Conservation (phyloP, 495 filamentous ascomycete species). For the Pyrenula aspistea region DNA sequence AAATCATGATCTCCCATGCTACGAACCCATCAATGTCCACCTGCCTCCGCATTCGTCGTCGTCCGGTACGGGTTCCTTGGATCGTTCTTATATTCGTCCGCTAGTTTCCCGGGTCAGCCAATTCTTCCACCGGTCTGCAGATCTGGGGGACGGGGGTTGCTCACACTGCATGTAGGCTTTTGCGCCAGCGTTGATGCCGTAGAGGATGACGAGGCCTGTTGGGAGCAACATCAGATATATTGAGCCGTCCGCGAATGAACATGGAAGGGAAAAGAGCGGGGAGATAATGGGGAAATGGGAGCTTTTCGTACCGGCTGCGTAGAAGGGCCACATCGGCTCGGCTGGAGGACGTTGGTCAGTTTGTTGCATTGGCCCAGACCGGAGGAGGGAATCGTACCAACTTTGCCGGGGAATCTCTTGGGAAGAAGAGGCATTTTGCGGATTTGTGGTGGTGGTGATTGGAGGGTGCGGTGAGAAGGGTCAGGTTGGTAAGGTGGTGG, state of each 20-base stretch:
- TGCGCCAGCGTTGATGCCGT: conserved; percentile 73
- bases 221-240: no score
- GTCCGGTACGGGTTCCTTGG: conserved; percentile 73
- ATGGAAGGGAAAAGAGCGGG: conserved; percentile 23
- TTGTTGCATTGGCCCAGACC: background rate
- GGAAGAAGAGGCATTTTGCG: conserved; percentile 62
- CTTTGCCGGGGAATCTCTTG: conserved; percentile 83
- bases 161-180: conserved; percentile 60
- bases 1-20: no score
- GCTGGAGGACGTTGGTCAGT: conserved; percentile 39
- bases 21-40: background rate
- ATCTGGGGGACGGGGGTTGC: conserved; percentile 18
- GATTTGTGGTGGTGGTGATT: conserved; percentile 6
- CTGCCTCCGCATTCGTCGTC: conserved; percentile 20
- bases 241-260: no score
- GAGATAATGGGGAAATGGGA: background rate
- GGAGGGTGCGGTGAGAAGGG: conserved; percentile 16
- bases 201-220: conserved; percentile 67
- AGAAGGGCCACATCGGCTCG: conserved; percentile 83
- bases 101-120: conserved; percentile 26
- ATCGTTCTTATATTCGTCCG: conserved; percentile 90
- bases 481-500: conserved; percentile 17
- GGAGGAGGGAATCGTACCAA: conserved; percentile 52
- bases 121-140: background rate
- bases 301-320: conserved; percentile 68